These are phyloP conservation scores for Blattamonas nauphoetae DNA, from an alignment of 78 protist genomes.

Conservation along the genomic window DNA sequence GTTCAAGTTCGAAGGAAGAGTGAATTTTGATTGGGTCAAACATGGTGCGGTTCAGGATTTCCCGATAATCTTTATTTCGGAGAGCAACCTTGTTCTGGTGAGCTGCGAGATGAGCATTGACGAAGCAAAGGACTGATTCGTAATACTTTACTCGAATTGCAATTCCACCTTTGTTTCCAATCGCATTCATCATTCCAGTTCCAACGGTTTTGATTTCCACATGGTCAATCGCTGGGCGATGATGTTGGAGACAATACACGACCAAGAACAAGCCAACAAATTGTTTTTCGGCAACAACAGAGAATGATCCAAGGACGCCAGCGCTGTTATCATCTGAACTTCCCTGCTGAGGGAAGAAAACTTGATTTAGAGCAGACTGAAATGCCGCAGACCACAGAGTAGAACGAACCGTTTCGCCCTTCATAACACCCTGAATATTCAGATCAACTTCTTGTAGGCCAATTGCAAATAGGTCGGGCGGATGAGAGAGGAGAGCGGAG, in stretches of 20 bases:
- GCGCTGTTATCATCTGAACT: no score
- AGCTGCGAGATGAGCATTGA: slow-evolving; percentile 85
- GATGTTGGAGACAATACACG: no score
- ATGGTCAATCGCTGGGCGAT: no score
- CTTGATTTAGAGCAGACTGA: neutral
- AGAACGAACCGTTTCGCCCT: neutral
- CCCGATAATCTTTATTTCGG: slow-evolving; percentile 38
- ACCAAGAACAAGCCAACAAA: no score
- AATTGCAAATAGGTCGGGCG: neutral
- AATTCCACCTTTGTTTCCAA: slow-evolving; percentile 84
- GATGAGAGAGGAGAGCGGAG: no score
- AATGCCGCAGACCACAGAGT: neutral
- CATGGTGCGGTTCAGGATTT: slow-evolving; percentile 7
- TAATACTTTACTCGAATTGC: slow-evolving; percentile 49
- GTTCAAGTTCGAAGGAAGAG: no score
- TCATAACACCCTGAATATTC: neutral
- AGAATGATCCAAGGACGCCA: no score
- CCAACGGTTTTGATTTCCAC: no score
- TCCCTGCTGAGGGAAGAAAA: no score
- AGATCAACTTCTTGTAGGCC: neutral
- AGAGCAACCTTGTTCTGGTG: slow-evolving; percentile 55
- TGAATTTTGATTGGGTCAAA: no score
- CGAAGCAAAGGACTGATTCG: slow-evolving; percentile 50
- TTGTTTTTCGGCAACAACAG: no score
- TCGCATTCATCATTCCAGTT: neutral